Base-by-base conservation (phyloP, 2,329 filamentous ascomycete species). In the Scortechinia acanthostroma region DNA sequence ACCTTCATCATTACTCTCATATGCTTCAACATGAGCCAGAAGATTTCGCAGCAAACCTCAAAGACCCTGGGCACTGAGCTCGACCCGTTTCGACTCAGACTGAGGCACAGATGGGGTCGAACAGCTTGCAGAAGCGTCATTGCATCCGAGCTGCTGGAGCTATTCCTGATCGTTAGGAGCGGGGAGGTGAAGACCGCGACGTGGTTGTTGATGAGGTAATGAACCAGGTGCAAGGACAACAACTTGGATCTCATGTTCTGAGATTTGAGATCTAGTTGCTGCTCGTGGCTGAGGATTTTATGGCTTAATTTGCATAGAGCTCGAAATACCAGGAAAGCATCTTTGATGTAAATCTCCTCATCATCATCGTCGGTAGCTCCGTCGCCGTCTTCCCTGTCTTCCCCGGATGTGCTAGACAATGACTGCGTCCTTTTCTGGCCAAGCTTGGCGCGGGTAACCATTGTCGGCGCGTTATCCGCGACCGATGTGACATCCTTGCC, bases 171-270 rank as follows among this genome's bases (percentile, higher is more conserved):
- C 2, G 80, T 84, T 46, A 81, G 77, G 51, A 80, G 69, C 2
- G 83, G 83, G 40, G 83, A 86, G 20, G 76, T 77, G 58, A 88
- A 87, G 42, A 86, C 77, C 15, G 72, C 61, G 48, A 80, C 76
- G 58, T 88, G 79, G 57, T 86, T 87, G 64, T 84, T 83, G 40
- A 88, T 69, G 46, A 86, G 74, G 46, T 82, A 84, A 54, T 86
- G 82, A 46, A 88, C 83, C 49, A 87, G 76, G 58, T 88, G 82
- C 45, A 88, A 66, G 21, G 83, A 86, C 43, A 88, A 68, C 42
- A 88, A 63, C 59, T 88, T 88, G 3, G 83, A 86, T 46, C 84
- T 74, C 83, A 88, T 88, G 46, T 83, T 83, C 53, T 86, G 82
- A 13, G 80, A 84, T 46, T 80, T 83, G 42, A 87, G 64, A 55